These are phyloP conservation scores for Aspergillus flavus DNA, from an alignment of 2,329 filamentous ascomycete species.

Conservation along the genomic window DNA sequence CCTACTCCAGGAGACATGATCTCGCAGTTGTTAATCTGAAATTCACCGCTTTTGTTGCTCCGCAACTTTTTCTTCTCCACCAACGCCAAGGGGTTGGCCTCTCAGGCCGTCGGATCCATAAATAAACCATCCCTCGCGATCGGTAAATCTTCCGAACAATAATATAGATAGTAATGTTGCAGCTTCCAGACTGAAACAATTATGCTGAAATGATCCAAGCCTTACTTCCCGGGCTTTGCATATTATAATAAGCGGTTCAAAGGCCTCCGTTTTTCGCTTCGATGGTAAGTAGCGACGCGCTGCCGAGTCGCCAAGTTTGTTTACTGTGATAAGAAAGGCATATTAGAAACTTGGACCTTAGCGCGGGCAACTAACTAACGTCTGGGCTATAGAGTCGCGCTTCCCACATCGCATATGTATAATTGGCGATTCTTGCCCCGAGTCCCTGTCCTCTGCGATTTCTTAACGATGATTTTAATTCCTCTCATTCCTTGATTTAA, in stretches of 20 bases:
- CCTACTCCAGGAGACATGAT: neutral
- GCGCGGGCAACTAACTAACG: neutral
- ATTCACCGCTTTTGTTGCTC: slow-evolving; percentile 13
- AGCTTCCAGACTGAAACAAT: neutral
- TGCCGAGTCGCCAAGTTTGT: neutral
- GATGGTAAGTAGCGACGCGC: neutral
- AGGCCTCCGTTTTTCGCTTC: neutral
- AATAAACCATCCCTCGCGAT: slow-evolving; percentile 1
- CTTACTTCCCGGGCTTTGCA: neutral
- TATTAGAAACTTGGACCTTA: neutral
- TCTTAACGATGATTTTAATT: neutral
- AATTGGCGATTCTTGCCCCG: neutral
- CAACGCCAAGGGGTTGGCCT: neutral
- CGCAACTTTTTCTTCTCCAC: slow-evolving; percentile 9
- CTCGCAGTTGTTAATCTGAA: neutral
- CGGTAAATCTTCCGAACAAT: neutral
- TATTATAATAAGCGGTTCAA: neutral
- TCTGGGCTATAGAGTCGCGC: neutral
- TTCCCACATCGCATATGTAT: slow-evolving; percentile 5
- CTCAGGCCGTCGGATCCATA: slow-evolving; percentile 1
- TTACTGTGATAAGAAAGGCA: neutral
- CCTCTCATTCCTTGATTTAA: neutral
- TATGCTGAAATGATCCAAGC: neutral
- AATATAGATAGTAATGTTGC: neutral
- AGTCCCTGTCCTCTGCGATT: neutral